phyloP scores from a whole-genome alignment of 2,329 filamentous ascomycete species.

The Aaosphaeria arxii region DNA sequence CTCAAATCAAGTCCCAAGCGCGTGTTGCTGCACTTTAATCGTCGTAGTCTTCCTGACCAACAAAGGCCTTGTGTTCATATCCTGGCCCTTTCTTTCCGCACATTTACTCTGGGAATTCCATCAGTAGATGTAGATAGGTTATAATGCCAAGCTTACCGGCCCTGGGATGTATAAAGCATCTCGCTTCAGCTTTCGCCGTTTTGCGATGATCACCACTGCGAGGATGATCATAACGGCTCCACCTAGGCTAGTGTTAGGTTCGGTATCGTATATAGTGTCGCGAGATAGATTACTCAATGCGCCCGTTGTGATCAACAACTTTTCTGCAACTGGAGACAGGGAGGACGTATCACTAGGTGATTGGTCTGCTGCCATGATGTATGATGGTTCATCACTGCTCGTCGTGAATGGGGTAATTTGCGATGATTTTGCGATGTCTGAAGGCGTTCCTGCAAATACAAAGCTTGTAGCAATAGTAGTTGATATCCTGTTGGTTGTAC shows the following conservation, averaged over 20 bases:
- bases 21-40: too few species aligned
- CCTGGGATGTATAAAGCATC: background rate
- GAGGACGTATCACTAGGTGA: background rate
- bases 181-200: background rate
- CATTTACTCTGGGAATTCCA: too few species aligned
- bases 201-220: background rate
- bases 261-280: background rate
- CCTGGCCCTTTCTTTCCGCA: too few species aligned
- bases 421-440: background rate
- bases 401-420: background rate
- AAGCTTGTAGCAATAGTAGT: background rate
- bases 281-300: background rate
- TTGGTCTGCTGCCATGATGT: background rate
- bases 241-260: background rate
- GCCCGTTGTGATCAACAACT: background rate
- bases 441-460: background rate
- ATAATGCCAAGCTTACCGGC: background rate
- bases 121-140: background rate
- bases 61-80: too few species aligned
- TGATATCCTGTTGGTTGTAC: too few species aligned
- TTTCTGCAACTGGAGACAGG: background rate
- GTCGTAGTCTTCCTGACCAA: too few species aligned
- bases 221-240: background rate
- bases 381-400: background rate
- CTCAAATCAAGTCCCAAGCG: too few species aligned